Evolutionary conservation across 2,329 filamentous ascomycete species (phyloP).

Genomic region (Fusarium duplospermum): DNA sequence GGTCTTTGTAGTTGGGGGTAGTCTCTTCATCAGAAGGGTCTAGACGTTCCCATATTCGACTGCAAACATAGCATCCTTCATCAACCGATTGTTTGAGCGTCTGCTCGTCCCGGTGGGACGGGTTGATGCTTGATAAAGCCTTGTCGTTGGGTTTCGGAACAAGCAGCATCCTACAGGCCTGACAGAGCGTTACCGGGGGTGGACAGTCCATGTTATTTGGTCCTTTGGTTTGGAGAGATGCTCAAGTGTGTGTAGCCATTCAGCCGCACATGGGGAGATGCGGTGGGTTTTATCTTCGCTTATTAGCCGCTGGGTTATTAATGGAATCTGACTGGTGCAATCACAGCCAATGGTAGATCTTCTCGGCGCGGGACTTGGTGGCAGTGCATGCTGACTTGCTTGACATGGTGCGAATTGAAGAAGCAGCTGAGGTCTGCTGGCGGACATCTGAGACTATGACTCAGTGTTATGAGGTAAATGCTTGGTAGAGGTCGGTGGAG

Average conservation of each 20-base stretch:
- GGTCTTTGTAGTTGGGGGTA: not conserved
- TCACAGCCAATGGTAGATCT: not conserved
- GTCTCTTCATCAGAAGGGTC: not conserved
- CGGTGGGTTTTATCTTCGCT: not conserved
- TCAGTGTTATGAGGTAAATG: too few relatives aligned
- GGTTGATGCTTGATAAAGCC: not conserved
- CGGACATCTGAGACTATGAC: too few relatives aligned
- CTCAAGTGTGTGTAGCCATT: not conserved
- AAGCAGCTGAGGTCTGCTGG: too few relatives aligned
- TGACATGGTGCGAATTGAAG: not conserved
- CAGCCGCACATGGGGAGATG: not conserved
- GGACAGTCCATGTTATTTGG: not conserved
- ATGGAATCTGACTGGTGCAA: not conserved
- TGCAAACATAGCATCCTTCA: slow-evolving; percentile 1
- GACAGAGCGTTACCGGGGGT: not conserved
- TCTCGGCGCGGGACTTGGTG: not conserved
- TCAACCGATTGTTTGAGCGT: not conserved
- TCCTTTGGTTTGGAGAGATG: not conserved
- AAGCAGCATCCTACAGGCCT: not conserved
- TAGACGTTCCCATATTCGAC: not conserved
- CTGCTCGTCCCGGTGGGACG: not conserved
- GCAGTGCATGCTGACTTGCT: not conserved
- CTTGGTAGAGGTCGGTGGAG: too few relatives aligned
- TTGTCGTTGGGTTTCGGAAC: not conserved
- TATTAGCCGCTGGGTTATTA: not conserved